Conservation (phyloP, 2,329 filamentous ascomycete genomes). For the Claviceps humidiphila region DNA sequence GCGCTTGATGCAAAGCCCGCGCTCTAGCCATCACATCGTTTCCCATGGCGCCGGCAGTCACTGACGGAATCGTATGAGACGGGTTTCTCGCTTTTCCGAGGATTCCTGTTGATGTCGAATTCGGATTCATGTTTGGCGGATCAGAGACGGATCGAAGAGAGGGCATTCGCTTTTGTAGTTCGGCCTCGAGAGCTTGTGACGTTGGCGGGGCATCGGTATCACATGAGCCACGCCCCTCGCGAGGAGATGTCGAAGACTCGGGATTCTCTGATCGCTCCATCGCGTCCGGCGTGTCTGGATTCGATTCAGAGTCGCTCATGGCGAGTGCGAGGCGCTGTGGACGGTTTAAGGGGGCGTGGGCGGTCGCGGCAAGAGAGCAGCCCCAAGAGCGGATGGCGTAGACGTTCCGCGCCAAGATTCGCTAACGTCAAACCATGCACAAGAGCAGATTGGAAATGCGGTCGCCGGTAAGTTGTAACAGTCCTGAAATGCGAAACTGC, state of each 20-base stretch:
- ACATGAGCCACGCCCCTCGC: conserved; percentile 21
- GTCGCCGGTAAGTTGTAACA: background rate
- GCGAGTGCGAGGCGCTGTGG: background rate
- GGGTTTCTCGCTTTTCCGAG: conserved; percentile 53
- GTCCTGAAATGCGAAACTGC: background rate
- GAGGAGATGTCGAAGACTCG: conserved; percentile 28
- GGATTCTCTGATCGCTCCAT: conserved; percentile 19
- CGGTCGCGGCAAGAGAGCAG: conserved; percentile 1
- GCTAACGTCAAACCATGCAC: conserved; percentile 5
- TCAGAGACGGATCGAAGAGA: conserved; percentile 49
- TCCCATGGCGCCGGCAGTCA: conserved; percentile 20
- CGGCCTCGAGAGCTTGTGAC: conserved; percentile 24
- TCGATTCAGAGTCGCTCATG: conserved; percentile 21
- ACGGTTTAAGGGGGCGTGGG: background rate
- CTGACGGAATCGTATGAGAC: conserved; percentile 24
- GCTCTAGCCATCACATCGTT: conserved; percentile 34
- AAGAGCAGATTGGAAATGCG: background rate
- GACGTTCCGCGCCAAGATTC: conserved; percentile 2
- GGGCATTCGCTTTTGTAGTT: conserved; percentile 37
- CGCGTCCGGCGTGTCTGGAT: conserved; percentile 35
- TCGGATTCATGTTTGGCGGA: conserved; percentile 55
- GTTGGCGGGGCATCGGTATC: conserved; percentile 19
- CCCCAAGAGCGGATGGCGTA: conserved; percentile 5
- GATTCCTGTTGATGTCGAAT: conserved; percentile 72
- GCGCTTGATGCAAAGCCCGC: conserved; percentile 31